Base-by-base conservation (phyloP, 441 rosid species). In the Melastoma candidum region DNA sequence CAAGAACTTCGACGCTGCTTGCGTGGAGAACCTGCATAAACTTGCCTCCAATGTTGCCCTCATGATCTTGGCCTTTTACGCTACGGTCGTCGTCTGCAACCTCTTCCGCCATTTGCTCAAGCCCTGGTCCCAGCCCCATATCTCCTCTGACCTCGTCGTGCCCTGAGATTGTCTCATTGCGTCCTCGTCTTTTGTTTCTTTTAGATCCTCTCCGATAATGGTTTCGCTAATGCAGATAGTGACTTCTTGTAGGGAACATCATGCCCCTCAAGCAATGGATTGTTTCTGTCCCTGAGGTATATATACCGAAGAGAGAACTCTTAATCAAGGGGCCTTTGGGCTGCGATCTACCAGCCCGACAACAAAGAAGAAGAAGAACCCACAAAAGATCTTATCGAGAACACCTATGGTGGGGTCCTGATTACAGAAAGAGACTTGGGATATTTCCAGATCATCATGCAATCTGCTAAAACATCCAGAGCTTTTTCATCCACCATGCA, bases 61-160 rank as follows among this genome's bases (percentile, higher is more conserved):
- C 43, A 54, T 32, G 46, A 43, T 65, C 49, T 48, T 59, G 55
- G 63, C 55, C 26, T 41, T 65, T 44, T 48, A 54, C 26, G 54
- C 2, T 11, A 58, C 59, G 64, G 60, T 77, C 57, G 62, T 77
- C 58, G 55, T 85, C 5, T 76, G 88, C 59, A 73, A 82, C 70
- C 59, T 81, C 53, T 72, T 74, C 8, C 95, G 88, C 74, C 90
- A 73, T 46, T 43, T 80, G 36, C 66, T 88, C 48, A 77, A 71
- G 79, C 93, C 88, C 50, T 46, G 82, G 4, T 69, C 88, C 41
- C 97, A 89, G 49, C 90, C 97, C 26, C 85, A 82, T 47, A 81
- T 93, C 36, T 71, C 87, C 63, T 82, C 97, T 8, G 98, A 93
- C 58, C 76, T 84, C 51, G 46, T 77, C 4, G 97, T 86, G 73